Base-by-base conservation (phyloP, 2,329 filamentous ascomycete species). In the Rutstroemia sydowiana region DNA sequence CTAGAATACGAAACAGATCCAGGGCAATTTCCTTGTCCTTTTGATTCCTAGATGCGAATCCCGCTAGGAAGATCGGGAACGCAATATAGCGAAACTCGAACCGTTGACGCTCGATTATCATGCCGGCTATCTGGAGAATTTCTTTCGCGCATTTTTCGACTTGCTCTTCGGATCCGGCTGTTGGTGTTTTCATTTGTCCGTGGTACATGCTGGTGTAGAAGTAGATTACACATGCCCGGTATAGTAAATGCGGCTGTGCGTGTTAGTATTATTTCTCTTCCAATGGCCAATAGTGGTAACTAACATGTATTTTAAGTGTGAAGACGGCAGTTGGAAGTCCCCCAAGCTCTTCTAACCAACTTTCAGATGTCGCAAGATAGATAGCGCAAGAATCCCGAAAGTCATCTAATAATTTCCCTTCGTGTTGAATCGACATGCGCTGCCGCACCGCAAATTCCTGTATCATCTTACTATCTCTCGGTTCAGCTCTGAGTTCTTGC, bases 21-120 rank as follows among this genome's bases (percentile, higher is more conserved):
- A 79, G 64, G 1, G 73, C 73, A 57, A 69, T 66, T 48, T 67
- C 66, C 59, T 78, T 75, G 18, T 72, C 67, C 5, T 65, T 66
- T 8, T 65, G 64, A 21, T 71, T 67, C 0, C 61, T 65, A 2
- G 68, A 65, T 10, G 71, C 71, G 16, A 73, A 69, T 3, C 76
- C 77, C 0, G 76, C 74, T 53, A 81, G 70, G 59, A 81, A 79
- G 0, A 79, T 57, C 0, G 77, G 76, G 55, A 80, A 79, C 2
- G 76, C 68, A 4, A 75, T 61, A 51, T 74, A 74, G 20, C 73
- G 69, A 14, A 70, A 68, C 41, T 74, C 69, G 13, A 69, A 66
- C 10, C 68, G 68, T 4, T 65, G 65, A 2, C 64, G 62, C 16
- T 66, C 65, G 4, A 73, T 60, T 1, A 74, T 69, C 9, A 66